phyloP scores from a whole-genome alignment of 768 basidiomycete species.

The Hypholoma fasciculare region DNA sequence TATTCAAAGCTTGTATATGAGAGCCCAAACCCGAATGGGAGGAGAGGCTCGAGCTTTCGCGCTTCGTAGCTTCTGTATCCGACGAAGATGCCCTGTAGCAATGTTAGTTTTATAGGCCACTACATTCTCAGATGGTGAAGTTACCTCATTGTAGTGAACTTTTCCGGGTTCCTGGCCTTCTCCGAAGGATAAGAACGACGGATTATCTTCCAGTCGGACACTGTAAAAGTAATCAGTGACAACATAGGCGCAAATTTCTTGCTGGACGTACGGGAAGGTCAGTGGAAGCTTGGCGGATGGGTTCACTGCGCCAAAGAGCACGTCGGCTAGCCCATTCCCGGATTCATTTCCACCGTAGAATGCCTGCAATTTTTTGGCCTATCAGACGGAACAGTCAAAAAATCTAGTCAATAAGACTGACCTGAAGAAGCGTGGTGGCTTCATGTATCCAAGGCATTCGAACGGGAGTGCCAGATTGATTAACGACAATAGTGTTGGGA shows the following conservation, averaged over 20 bases:
- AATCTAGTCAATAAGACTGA: conserved; percentile 12
- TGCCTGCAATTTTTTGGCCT: conserved; percentile 28
- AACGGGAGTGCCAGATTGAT: conserved; percentile 55
- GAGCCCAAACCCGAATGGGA: conserved; percentile 60
- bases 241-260: neutral
- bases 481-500: conserved; percentile 55
- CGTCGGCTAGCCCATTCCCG: conserved; percentile 58
- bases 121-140: neutral
- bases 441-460: conserved; percentile 55
- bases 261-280: conserved; percentile 46
- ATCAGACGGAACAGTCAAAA: neutral
- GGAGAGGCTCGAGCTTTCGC: conserved; percentile 42
- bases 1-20: conserved; percentile 63
- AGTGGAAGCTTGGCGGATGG: conserved; percentile 59
- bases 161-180: conserved; percentile 43
- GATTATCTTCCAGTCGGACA: conserved; percentile 51
- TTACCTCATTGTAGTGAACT: conserved; percentile 46
- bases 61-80: conserved; percentile 55
- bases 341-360: conserved; percentile 58
- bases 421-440: conserved; percentile 39
- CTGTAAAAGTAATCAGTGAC: conserved; percentile 21
- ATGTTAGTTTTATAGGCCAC: neutral
- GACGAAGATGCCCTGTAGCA: conserved; percentile 43
- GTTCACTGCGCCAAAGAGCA: conserved; percentile 60
- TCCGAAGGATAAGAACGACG: conserved; percentile 47